These are phyloP conservation scores for Wickerhamiella alocasiicola DNA, from an alignment of 805 yeast species.

Conservation along the genomic window DNA sequence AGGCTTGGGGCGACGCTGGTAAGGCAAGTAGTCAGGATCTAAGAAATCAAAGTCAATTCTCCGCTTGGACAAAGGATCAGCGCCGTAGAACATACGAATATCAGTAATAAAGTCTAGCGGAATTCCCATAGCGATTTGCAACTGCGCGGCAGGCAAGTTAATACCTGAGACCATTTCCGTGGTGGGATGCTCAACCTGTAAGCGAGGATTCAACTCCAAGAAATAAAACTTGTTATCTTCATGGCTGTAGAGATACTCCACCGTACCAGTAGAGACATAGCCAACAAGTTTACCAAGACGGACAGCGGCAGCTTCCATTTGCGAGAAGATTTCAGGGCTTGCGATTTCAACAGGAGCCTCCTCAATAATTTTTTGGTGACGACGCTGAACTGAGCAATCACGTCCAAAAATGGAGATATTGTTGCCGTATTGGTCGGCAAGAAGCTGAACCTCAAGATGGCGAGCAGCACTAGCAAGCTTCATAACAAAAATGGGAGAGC, in stretches of 20 bases:
- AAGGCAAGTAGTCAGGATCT: conserved; percentile 51
- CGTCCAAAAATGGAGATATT: conserved; percentile 95
- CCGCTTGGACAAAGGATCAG: conserved; percentile 85
- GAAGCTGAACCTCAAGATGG: conserved; percentile 93
- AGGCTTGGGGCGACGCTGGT: conserved; percentile 88
- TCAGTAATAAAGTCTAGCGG: conserved; percentile 92
- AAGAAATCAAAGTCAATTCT: conserved; percentile 84
- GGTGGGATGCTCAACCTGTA: conserved; percentile 99
- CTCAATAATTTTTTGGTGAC: conserved; percentile 97
- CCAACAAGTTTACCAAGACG: conserved; percentile 95
- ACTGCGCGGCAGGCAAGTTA: conserved; percentile 94
- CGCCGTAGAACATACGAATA: conserved; percentile 85
- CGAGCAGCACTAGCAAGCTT: conserved; percentile 94
- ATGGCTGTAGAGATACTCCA: conserved; percentile 90
- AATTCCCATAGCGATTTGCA: conserved; percentile 98
- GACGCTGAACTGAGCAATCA: conserved; percentile 98
- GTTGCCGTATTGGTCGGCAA: conserved; percentile 97
- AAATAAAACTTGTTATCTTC: conserved; percentile 91
- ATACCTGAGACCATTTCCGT: conserved; percentile 99
- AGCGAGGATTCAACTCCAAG: conserved; percentile 92
- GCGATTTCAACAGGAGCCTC: conserved; percentile 99
- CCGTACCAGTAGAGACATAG: conserved; percentile 98
- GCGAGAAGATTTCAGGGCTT: conserved; percentile 64
- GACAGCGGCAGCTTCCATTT: conserved; percentile 96
- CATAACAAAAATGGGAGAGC: conserved; percentile 98